Base-by-base conservation (phyloP, 106 monocot species). In the Phalaenopsis equestris region DNA sequence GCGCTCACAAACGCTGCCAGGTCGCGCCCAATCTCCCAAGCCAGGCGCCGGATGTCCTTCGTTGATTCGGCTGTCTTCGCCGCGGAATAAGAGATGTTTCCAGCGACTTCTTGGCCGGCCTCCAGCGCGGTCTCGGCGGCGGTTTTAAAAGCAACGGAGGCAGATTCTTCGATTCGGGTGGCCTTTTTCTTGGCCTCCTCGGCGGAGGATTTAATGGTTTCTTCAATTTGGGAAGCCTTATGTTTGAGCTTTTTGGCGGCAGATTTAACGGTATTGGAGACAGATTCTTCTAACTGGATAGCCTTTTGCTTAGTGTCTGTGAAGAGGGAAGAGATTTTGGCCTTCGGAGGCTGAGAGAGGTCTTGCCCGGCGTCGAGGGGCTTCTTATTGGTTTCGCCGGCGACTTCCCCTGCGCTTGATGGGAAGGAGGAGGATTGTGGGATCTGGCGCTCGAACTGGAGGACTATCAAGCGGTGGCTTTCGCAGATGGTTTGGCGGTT, bases 391-490 rank as follows among this genome's bases (percentile, higher is more conserved):
- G 78, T 16, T 18, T 41, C 36, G 15, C 77, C 5, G 19, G n/a
- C 21, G 21, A 73, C 16, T 11, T 41, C 36, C 15, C 77, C 5
- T 18, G n/a, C 21, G 42, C 74, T 2, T 52, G 52, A 12, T 52
- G 10, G 14, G 12, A 52, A 52, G 55, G 80, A 46, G 41, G 48
- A 17, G n/a, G 75, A 55, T 38, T 64, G 74, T 42, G 39, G 37
- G 74, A 81, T 7, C 11, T 88, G 72, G 57, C 90, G 87, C 79
- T 92, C 89, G 83, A 93, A 96, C 81, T 93, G 93, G 48, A 96
- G 80, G 67, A 96, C 87, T 81, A 93, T 83, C 55, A 96, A 23
- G 52, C 96, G 93, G 84, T 88, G 87, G 64, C 89, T 91, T 79
- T 96, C 96, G 11, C 80, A 86, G 74, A 90, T 4, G 75, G 86